Evolutionary conservation across 106 monocot genomes (phyloP), one percentile per base, ranked within the genome.

Genomic region (Dendrobium catenatum): DNA sequence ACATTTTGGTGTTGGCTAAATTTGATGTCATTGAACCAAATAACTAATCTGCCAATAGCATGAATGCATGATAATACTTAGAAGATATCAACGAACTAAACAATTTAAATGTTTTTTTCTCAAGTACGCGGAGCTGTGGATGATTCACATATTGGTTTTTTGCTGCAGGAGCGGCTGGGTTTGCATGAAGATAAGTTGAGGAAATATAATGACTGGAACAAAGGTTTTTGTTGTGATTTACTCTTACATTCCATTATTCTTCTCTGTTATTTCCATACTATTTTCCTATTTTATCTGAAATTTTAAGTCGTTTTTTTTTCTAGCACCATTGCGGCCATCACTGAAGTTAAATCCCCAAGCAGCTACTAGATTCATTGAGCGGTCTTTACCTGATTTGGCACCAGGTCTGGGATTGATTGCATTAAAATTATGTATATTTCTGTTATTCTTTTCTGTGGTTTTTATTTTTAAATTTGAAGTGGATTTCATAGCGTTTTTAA

Each of bases 331-430:
- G 77, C 84, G 85, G 22, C 96, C 92, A 41, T 90, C 94, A 8
- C 85, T 93, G 49, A 89, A 73, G 68, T 51, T 96, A 68, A 94
- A 96, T 84, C 78, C 55, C 66, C 86, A 89, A 76, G 96, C 94
- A 41, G 96, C 96, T 20, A 81, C 96, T 0, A 84, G 96, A 5
- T 94, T 96, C 83, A 94, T 96, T 68, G 92, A 85, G 26, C 92
- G 94, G 82, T 92, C 96, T 31, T 73, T 96, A 31, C 90, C 96
- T 26, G 86, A 90, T 85, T 88, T 96, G 75, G 87, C 94, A 72
- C 31, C 89, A 79, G 94, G 96, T 96, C 77, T 61, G 46, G 61
- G 22, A 13, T 70, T 70, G 22, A 33, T 70, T 40, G 13, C n/a
- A 61, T 61, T 22, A 61, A 61, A 22, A 61, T n/a, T n/a, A 11